phyloP scores from a whole-genome alignment of 192 early-diverging fungal species.

The Coemansia sp. region DNA sequence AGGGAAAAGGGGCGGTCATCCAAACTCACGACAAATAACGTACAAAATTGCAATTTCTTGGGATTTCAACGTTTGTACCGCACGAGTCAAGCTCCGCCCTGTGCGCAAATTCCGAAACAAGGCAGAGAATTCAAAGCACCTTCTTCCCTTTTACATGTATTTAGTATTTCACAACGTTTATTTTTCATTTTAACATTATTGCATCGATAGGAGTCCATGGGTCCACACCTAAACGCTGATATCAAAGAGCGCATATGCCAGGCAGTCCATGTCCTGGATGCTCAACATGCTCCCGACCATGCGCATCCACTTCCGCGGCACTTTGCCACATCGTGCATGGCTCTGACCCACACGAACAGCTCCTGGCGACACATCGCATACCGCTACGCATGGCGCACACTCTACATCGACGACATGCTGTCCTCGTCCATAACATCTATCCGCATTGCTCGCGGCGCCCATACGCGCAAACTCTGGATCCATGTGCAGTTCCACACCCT shows the following conservation, averaged over 20 bases:
- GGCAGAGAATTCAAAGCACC: too few relatives aligned
- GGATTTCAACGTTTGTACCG: too few relatives aligned
- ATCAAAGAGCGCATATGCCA: conserved; percentile 50
- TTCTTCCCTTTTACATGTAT: too few relatives aligned
- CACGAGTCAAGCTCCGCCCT: too few relatives aligned
- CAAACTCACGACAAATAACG: too few relatives aligned
- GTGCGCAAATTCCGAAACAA: too few relatives aligned
- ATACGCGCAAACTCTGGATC: conserved; percentile 38
- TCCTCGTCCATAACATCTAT: conserved; percentile 7
- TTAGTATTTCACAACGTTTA: background rate
- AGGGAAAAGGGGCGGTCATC: too few relatives aligned
- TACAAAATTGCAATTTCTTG: too few relatives aligned
- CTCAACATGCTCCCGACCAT: background rate
- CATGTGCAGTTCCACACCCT: conserved; percentile 40
- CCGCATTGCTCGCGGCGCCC: conserved; percentile 14
- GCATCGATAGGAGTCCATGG: background rate
- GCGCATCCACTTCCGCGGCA: conserved; percentile 11
- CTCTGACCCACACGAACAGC: conserved; percentile 30
- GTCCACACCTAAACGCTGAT: conserved; percentile 25
- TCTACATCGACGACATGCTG: conserved; percentile 28
- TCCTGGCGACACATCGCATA: conserved; percentile 33
- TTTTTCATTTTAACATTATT: conserved; percentile 1
- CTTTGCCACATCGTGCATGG: conserved; percentile 22
- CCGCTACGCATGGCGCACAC: conserved; percentile 46
- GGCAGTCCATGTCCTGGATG: conserved; percentile 9